These are phyloP conservation scores for Psophocarpus tetragonolobus DNA, from an alignment of 306 rosid species.

Conservation along the genomic window DNA sequence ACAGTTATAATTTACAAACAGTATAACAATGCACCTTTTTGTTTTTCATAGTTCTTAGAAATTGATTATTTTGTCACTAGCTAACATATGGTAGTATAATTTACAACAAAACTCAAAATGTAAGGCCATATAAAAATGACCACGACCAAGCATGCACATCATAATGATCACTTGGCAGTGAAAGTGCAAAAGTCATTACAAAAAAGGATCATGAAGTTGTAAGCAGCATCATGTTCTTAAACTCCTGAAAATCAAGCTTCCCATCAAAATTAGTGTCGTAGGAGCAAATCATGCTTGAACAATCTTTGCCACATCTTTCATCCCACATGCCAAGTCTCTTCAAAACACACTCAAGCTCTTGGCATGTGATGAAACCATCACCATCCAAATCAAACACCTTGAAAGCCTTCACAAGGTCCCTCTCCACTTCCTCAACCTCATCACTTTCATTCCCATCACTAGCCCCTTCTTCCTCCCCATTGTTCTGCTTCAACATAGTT, in stretches of 20 bases:
- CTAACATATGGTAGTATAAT: not conserved
- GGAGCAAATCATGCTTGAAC: slow-evolving; percentile 52
- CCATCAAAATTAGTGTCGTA: slow-evolving; percentile 67
- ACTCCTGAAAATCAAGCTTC: slow-evolving; percentile 70
- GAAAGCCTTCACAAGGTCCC: slow-evolving; percentile 63
- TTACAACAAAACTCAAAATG: not conserved
- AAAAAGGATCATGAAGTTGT: not conserved
- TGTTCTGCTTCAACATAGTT: slow-evolving; percentile 37
- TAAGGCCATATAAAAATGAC: not conserved
- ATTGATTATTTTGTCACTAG: not conserved
- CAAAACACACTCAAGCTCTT: slow-evolving; percentile 58
- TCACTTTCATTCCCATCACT: not conserved
- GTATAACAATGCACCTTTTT: too few species aligned
- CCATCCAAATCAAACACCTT: slow-evolving; percentile 64
- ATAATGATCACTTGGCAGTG: not conserved
- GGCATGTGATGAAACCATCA: slow-evolving; percentile 67
- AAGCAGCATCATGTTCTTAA: slow-evolving; percentile 67
- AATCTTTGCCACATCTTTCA: slow-evolving; percentile 45
- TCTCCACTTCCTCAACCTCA: slow-evolving; percentile 29
- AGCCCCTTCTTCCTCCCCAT: not conserved
- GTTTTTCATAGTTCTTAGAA: too few species aligned
- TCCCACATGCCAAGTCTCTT: slow-evolving; percentile 57
- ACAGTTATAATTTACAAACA: not conserved
- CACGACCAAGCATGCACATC: not conserved
- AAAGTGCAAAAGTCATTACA: not conserved